These are phyloP conservation scores for Venturia oleaginea DNA, from an alignment of 2,329 filamentous ascomycete species.

Conservation along the genomic window DNA sequence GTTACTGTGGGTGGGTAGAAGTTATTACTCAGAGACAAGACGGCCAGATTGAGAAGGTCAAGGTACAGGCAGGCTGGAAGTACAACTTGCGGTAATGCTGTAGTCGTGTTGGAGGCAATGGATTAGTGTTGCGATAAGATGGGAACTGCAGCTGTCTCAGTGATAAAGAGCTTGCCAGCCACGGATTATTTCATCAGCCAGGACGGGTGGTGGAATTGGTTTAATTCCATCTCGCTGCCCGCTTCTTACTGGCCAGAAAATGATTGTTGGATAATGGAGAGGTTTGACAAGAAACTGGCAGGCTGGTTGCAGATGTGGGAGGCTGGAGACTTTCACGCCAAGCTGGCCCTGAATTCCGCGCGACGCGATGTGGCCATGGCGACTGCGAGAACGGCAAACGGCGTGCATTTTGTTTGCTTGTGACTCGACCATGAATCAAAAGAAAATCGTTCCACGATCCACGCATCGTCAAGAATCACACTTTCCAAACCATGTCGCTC, in stretches of 20 bases:
- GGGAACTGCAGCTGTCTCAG: neutral
- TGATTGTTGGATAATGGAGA: neutral
- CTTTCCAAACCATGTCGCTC: constrained; percentile 61
- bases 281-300: neutral
- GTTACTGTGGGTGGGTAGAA: neutral
- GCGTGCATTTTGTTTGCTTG: neutral
- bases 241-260: neutral
- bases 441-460: neutral
- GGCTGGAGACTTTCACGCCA: too few species aligned
- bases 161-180: constrained; percentile 1
- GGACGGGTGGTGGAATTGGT: neutral
- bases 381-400: too few species aligned
- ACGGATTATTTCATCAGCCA: neutral
- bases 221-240: neutral
- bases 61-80: neutral
- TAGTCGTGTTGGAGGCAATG: neutral
- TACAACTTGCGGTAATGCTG: neutral
- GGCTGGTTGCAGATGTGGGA: too few species aligned
- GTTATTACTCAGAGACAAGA: neutral
- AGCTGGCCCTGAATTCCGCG: neutral
- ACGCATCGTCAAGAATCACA: neutral
- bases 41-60: neutral
- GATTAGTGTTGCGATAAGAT: neutral
- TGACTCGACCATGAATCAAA: neutral
- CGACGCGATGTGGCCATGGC: too few species aligned